A percentile compares a stretch with the other conserved stretches of the same genome.
phyloP scores from a whole-genome alignment of 129 eudicot genomes.

The Solidago caesia region DNA sequence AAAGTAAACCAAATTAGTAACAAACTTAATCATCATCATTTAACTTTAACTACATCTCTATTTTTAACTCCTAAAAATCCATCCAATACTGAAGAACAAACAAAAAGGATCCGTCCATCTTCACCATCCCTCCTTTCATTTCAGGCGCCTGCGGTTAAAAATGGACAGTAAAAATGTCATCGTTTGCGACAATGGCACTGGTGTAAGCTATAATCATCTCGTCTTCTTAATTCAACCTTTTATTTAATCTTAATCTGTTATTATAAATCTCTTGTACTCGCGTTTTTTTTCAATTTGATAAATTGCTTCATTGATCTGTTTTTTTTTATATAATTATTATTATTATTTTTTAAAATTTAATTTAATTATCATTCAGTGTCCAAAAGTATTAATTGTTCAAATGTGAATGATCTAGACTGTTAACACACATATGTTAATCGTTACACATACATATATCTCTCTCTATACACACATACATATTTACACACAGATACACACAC shows the following conservation, averaged over 20 bases:
- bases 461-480: too few relatives aligned
- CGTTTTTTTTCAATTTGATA: constrained; percentile 1
- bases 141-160: constrained; percentile 2
- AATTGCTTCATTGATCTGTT: constrained; percentile 5
- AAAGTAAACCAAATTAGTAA: constrained; percentile 20
- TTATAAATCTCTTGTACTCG: background rate
- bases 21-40: constrained; percentile 12
- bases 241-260: constrained; percentile 18
- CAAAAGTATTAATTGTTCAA: too few relatives aligned
- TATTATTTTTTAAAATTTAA: too few relatives aligned
- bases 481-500: too few relatives aligned
- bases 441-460: too few relatives aligned
- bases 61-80: background rate
- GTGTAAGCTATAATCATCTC: constrained; percentile 44
- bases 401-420: too few relatives aligned
- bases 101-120: constrained; percentile 15
- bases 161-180: constrained; percentile 92
- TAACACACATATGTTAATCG: too few relatives aligned
- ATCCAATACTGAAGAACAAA: constrained; percentile 1
- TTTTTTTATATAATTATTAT: too few relatives aligned
- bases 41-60: background rate
- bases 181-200: constrained; percentile 99
- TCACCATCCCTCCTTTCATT: background rate
- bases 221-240: constrained; percentile 22
- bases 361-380: too few relatives aligned